A percentile compares a stretch with the other conserved stretches of the same genome.
Conservation (phyloP, 495 filamentous ascomycete genomes). For the Penicillium verhagenii region DNA sequence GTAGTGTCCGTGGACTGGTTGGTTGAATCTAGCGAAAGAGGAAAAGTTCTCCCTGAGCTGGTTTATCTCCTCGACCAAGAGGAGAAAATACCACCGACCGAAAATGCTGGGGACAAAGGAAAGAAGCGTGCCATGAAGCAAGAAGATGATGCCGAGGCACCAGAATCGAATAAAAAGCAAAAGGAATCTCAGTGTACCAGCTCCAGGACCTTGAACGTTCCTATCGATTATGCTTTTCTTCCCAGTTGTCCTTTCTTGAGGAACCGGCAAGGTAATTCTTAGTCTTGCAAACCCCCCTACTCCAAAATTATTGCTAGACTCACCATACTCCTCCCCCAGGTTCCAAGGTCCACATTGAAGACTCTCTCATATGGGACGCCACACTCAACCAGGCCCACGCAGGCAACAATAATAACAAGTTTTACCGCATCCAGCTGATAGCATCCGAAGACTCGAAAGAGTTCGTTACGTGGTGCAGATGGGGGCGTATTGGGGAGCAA, state of each 20-base stretch:
- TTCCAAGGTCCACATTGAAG: constrained; percentile 62
- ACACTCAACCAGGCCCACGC: constrained; percentile 52
- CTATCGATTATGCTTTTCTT: constrained; percentile 51
- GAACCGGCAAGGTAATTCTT: neutral
- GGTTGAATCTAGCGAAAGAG: constrained; percentile 44
- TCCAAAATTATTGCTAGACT: neutral
- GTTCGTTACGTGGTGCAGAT: constrained; percentile 65
- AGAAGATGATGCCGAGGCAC: neutral
- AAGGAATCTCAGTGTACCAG: constrained; percentile 46
- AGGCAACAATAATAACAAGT: constrained; percentile 67
- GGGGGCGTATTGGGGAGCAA: constrained; percentile 75
- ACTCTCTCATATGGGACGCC: constrained; percentile 59
- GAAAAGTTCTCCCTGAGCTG: constrained; percentile 43
- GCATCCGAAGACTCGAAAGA: constrained; percentile 8
- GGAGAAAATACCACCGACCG: constrained; percentile 7
- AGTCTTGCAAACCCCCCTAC: neutral
- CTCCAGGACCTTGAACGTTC: constrained; percentile 39
- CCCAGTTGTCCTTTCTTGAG: neutral
- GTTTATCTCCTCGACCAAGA: constrained; percentile 28
- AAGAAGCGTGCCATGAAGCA: constrained; percentile 27
- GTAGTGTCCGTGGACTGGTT: constrained; percentile 67
- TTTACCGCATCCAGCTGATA: constrained; percentile 63
- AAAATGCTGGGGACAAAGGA: constrained; percentile 9
- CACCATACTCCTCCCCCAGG: constrained; percentile 1
- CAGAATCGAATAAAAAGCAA: constrained; percentile 28